A percentile compares a stretch with the other conserved stretches of the same genome.
These are phyloP conservation scores for Cadophora gregata DNA, from an alignment of 2,329 filamentous ascomycete species.

Conservation along the genomic window DNA sequence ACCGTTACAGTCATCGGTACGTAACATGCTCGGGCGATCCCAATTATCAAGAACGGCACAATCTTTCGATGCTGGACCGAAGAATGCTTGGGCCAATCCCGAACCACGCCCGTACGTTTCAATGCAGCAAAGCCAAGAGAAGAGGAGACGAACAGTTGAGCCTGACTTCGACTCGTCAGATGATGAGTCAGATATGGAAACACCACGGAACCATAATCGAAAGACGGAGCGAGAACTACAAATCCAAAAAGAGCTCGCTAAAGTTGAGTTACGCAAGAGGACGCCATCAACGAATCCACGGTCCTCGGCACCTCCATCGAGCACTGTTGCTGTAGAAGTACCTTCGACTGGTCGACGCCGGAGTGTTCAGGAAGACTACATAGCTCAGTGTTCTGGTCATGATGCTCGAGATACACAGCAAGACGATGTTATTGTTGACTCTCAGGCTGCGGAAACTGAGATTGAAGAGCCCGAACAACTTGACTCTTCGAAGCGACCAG, in stretches of 20 bases:
- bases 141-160: constrained; percentile 20
- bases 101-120: constrained; percentile 39
- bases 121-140: constrained; percentile 43
- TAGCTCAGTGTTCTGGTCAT: constrained; percentile 37
- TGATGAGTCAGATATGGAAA: constrained; percentile 37
- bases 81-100: constrained; percentile 15
- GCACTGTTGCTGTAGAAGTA: constrained; percentile 23
- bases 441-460: constrained; percentile 28
- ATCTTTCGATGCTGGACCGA: constrained; percentile 30
- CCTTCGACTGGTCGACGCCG: constrained; percentile 36
- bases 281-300: constrained; percentile 18
- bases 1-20: constrained; percentile 32
- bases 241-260: constrained; percentile 31
- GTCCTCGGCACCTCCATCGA: constrained; percentile 17
- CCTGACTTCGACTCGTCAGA: constrained; percentile 29
- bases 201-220: constrained; percentile 7
- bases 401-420: constrained; percentile 39
- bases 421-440: constrained; percentile 41
- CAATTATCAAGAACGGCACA: constrained; percentile 21
- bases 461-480: background rate
- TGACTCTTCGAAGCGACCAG: background rate
- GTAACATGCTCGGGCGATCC: constrained; percentile 25
- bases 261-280: constrained; percentile 25
- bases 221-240: constrained; percentile 22
- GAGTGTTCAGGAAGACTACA: constrained; percentile 38